Evolutionary conservation across 805 yeast species (phyloP).

Genomic region (Cyberlindnera japonica): DNA sequence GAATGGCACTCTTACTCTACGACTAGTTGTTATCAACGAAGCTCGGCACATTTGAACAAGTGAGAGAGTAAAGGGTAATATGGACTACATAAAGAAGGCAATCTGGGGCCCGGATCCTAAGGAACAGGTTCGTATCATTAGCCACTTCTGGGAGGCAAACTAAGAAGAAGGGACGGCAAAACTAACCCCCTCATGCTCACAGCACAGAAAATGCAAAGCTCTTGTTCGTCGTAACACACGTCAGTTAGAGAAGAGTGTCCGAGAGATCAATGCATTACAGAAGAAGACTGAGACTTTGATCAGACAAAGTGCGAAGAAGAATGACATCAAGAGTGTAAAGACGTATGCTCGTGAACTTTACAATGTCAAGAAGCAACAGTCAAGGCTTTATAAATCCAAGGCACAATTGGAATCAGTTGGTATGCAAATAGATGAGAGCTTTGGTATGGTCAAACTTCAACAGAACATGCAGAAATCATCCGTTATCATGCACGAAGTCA

Average conservation of each 20-base stretch:
- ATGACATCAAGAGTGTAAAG: slow-evolving; percentile 71
- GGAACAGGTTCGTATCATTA: slow-evolving; percentile 50
- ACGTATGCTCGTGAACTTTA: slow-evolving; percentile 80
- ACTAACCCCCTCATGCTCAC: background rate
- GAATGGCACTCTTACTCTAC: no score
- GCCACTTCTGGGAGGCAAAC: no score
- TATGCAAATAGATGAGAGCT: slow-evolving; percentile 89
- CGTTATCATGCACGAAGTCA: slow-evolving; percentile 83
- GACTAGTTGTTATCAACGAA: no score
- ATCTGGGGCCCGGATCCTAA: slow-evolving; percentile 97
- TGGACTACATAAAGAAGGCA: slow-evolving; percentile 83
- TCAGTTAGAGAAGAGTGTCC: slow-evolving; percentile 62
- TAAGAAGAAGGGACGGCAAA: no score
- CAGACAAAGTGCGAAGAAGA: slow-evolving; percentile 68
- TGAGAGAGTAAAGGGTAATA: no score
- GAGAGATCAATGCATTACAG: slow-evolving; percentile 63
- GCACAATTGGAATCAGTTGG: slow-evolving; percentile 84
- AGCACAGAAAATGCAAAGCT: slow-evolving; percentile 66
- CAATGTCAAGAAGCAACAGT: slow-evolving; percentile 67
- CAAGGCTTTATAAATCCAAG: slow-evolving; percentile 70
- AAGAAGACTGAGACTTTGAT: slow-evolving; percentile 76
- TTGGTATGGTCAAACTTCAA: slow-evolving; percentile 77
- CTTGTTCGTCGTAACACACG: slow-evolving; percentile 81
- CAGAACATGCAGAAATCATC: slow-evolving; percentile 79
- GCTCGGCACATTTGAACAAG: no score